Evolutionary conservation across 2,329 filamentous ascomycete species (phyloP).

Genomic region (Immersiporthe knoxdaviesiana): DNA sequence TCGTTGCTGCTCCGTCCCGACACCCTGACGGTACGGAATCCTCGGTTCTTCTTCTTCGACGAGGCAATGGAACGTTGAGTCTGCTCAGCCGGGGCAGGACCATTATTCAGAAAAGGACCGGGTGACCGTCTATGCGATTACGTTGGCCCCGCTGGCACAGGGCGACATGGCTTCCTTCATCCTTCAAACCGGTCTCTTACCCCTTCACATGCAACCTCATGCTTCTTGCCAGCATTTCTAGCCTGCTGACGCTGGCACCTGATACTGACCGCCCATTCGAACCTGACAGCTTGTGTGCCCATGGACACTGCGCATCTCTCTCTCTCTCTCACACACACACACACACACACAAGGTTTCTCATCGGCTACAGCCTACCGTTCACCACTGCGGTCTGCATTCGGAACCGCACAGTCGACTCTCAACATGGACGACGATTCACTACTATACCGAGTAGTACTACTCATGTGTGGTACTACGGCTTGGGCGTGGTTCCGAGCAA

Average conservation of each 20-base stretch:
- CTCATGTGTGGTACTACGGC: not conserved
- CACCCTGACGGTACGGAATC: not conserved
- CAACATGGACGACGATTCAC: not conserved
- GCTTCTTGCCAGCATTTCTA: not conserved
- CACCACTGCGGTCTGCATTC: not conserved
- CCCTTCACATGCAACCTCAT: conserved; percentile 8
- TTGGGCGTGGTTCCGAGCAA: not conserved
- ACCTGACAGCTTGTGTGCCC: not conserved
- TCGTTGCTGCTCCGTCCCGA: not conserved
- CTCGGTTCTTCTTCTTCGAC: not conserved
- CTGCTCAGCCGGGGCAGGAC: not conserved
- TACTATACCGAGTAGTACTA: not conserved
- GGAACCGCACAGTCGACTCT: not conserved
- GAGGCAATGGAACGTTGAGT: not conserved
- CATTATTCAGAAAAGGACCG: not conserved
- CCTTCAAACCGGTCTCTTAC: not conserved
- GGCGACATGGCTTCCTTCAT: conserved; percentile 3
- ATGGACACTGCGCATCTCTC: too few species aligned
- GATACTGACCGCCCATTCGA: conserved; percentile 8
- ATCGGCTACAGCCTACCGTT: not conserved
- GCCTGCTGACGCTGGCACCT: not conserved
- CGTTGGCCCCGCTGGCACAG: not conserved
- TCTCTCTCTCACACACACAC: too few species aligned
- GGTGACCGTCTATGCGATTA: not conserved
- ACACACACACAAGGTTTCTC: not conserved